A percentile compares a stretch with the other conserved stretches of the same genome.
Conservation (phyloP, 225 moss, liverwort and hornwort species). For the Rhytidiadelphus loreus region DNA sequence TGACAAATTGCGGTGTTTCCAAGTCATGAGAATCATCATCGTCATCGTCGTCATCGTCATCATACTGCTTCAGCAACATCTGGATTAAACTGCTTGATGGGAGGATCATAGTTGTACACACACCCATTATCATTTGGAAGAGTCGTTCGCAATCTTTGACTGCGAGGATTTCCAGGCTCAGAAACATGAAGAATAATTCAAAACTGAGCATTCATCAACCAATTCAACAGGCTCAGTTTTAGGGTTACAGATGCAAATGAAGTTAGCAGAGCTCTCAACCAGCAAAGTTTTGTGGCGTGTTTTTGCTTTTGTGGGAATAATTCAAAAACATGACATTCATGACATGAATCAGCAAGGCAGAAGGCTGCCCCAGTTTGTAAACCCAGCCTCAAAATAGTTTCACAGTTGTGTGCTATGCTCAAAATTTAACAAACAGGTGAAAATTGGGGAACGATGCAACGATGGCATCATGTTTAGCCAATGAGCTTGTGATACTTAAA, state of each 20-base stretch:
- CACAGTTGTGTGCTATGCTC: background rate
- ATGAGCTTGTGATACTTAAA: background rate
- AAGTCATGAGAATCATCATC: background rate
- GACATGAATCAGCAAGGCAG: background rate
- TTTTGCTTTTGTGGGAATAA: too few relatives aligned
- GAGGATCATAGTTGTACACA: background rate
- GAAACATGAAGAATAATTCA: background rate
- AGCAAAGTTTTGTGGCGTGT: background rate
- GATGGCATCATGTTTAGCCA: background rate
- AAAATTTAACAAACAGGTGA: background rate
- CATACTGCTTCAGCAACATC: background rate
- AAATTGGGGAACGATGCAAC: too few relatives aligned
- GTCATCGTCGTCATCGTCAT: background rate
- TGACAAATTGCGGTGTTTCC: background rate
- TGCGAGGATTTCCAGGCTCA: background rate
- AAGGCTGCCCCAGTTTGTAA: background rate
- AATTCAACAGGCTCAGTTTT: background rate
- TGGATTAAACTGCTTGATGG: background rate
- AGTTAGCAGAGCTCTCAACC: too few relatives aligned
- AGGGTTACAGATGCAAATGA: background rate
- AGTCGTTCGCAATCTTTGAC: background rate
- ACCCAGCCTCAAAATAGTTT: background rate
- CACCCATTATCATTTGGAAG: background rate
- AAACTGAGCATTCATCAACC: background rate
- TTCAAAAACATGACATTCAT: background rate